A percentile compares a stretch with the other conserved stretches of the same genome.
Evolutionary conservation across 2,329 filamentous ascomycete genomes (phyloP).

Genomic region (Mycosphaerella sp.): DNA sequence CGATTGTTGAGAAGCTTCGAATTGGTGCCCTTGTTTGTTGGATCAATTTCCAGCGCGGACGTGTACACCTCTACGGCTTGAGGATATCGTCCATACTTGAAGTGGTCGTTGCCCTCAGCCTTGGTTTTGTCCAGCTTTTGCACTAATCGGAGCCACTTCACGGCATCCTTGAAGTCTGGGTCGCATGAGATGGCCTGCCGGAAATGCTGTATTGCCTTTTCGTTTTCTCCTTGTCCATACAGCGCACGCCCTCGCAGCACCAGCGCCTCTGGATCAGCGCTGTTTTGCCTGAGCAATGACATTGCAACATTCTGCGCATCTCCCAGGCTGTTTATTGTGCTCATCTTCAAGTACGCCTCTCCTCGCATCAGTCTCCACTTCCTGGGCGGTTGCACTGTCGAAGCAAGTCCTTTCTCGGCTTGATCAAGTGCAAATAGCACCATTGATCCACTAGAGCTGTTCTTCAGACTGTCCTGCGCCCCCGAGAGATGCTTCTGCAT

Average conservation of each 20-base stretch:
- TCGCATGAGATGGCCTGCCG: conserved; percentile 83
- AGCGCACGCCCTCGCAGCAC: conserved; percentile 81
- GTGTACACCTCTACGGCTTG: conserved; percentile 79
- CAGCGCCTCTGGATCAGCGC: conserved; percentile 85
- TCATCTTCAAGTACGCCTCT: conserved; percentile 89
- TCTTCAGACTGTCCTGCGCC: conserved; percentile 68
- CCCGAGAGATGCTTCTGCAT: conserved; percentile 79
- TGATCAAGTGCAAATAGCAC: conserved; percentile 85
- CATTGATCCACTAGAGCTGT: conserved; percentile 80
- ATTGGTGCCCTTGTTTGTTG: conserved; percentile 83
- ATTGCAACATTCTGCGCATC: conserved; percentile 93
- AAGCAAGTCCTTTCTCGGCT: conserved; percentile 72
- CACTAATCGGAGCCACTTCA: conserved; percentile 82
- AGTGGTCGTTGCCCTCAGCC: conserved; percentile 83
- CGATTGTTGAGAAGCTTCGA: conserved; percentile 92
- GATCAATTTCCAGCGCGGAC: conserved; percentile 76
- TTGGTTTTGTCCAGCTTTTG: conserved; percentile 92
- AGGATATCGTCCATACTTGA: conserved; percentile 76
- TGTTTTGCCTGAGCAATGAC: conserved; percentile 75
- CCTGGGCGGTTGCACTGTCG: conserved; percentile 69
- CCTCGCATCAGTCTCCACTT: conserved; percentile 93
- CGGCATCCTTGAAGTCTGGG: conserved; percentile 80
- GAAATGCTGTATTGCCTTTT: conserved; percentile 89
- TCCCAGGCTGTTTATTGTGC: conserved; percentile 76
- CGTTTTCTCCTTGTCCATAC: conserved; percentile 88